Base-by-base conservation (phyloP, 2,329 filamentous ascomycete genomes). In the Sarocladiaceae sp. region DNA sequence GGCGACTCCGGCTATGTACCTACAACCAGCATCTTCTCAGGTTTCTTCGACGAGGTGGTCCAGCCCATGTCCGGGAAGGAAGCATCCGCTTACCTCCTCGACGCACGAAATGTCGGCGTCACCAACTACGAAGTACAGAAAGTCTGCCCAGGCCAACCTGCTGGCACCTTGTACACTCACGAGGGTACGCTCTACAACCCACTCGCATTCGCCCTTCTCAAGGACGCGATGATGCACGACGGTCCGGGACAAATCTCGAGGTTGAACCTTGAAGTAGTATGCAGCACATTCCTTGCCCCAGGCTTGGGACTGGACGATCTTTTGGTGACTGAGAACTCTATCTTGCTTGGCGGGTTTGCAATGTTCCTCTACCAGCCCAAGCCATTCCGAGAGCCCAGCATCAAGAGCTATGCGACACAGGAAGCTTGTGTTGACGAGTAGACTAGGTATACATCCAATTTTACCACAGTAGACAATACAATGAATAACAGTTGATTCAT, bases 1-100 rank as follows among this genome's bases (percentile, higher is more conserved):
- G 78, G 78, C 0, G 75, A 76, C 50, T 74, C 72, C 1, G 76
- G 75, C 4, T 81, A 78, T 55, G 75, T 82, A 0, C 76, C 77
- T 1, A 82, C 77, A 0, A 82, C 79, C 0, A 77, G 69, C 0
- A 65, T 82, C 42, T 81, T 77, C 63, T 75, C 72, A 0, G 63
- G 66, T 12, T 62, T 70, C 31, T 63, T 71, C 23, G 77, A 82
- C 55, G 72, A 81, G 57, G 67, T 82, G 49, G 76, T 81, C 2
- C 61, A 79, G 61, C 79, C 76, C 1, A 72, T 78, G 61, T 57
- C 58, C 25, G 78, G 75, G 3, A 64, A 62, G 0, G 58, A 60
- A 2, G 78, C 78, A 0, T 81, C 77, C 0, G 76, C 71, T 0
- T 72, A 64, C 53, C 61, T 76, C 6, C 52, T 62, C n/a, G 71